Percentiles rank a stretch among this genome's conserved stretches.
Evolutionary conservation across 768 basidiomycete genomes (phyloP).

Genomic region (Dacryopinax spathularia): DNA sequence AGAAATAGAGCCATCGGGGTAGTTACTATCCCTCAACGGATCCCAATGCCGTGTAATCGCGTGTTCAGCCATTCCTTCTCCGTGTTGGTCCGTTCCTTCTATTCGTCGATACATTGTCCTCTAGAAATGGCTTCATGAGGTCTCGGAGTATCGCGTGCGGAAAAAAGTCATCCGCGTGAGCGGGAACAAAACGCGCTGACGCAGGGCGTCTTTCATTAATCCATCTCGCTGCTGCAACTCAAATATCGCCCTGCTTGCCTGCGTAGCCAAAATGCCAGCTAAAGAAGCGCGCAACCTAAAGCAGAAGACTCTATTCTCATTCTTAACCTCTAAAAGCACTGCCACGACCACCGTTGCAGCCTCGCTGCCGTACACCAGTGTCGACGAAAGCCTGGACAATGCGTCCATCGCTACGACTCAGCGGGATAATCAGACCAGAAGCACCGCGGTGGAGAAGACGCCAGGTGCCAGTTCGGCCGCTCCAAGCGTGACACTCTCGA

Average conservation of each 20-base stretch:
- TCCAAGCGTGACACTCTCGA: background rate
- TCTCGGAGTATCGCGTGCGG: too few relatives aligned
- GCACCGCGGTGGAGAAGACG: background rate
- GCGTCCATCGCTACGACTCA: background rate
- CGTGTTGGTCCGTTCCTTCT: too few relatives aligned
- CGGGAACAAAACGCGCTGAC: background rate
- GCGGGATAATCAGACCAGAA: background rate
- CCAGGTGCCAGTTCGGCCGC: background rate
- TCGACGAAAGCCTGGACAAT: too few relatives aligned
- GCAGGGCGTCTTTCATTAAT: too few relatives aligned
- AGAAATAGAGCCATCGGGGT: slow-evolving; percentile 5
- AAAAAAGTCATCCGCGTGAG: background rate
- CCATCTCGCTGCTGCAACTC: background rate
- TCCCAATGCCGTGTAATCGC: too few relatives aligned
- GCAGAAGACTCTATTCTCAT: background rate
- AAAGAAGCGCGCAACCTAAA: background rate
- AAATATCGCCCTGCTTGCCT: background rate
- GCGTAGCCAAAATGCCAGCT: background rate
- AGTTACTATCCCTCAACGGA: background rate
- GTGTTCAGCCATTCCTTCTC: too few relatives aligned
- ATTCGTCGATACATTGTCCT: too few relatives aligned
- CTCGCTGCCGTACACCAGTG: background rate
- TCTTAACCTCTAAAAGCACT: background rate
- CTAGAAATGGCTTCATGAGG: too few relatives aligned
- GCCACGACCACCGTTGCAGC: background rate